Conservation (phyloP, 2,329 filamentous ascomycete species). For the Penicillium corylophilum region DNA sequence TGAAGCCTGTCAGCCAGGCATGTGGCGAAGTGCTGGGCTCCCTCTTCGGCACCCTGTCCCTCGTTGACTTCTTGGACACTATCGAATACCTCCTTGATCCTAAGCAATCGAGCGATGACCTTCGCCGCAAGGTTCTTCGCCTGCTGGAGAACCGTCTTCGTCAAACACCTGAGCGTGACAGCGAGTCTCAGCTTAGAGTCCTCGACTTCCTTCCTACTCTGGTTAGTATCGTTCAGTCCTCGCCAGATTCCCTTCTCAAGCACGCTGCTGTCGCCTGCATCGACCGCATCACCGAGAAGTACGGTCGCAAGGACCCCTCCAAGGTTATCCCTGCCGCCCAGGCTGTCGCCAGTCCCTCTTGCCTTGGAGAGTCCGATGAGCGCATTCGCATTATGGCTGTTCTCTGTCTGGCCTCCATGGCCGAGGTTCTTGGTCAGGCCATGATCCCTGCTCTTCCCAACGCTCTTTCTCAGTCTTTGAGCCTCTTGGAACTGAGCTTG, state of each 20-base stretch:
- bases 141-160: conserved; percentile 79
- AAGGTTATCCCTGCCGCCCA: conserved; percentile 72
- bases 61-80: conserved; percentile 83
- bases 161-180: conserved; percentile 68
- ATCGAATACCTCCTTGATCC: conserved; percentile 70
- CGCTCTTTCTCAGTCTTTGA: conserved; percentile 69
- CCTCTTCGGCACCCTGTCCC: conserved; percentile 80
- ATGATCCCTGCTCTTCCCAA: conserved; percentile 79
- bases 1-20: conserved; percentile 39
- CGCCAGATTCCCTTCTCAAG: conserved; percentile 71
- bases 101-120: conserved; percentile 68
- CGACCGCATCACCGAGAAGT: conserved; percentile 90
- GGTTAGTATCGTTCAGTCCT: conserved; percentile 71
- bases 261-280: conserved; percentile 85
- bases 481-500: conserved; percentile 67
- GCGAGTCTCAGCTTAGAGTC: conserved; percentile 66
- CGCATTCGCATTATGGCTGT: conserved; percentile 79
- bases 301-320: conserved; percentile 85
- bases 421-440: conserved; percentile 82
- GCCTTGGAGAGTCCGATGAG: conserved; percentile 71
- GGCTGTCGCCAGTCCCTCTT: conserved; percentile 72
- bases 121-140: conserved; percentile 75
- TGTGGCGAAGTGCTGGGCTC: conserved; percentile 71
- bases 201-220: conserved; percentile 78
- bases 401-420: conserved; percentile 81